Evolutionary conservation across 2,329 filamentous ascomycete genomes (phyloP).

Genomic region (Epichloe coenophiala): DNA sequence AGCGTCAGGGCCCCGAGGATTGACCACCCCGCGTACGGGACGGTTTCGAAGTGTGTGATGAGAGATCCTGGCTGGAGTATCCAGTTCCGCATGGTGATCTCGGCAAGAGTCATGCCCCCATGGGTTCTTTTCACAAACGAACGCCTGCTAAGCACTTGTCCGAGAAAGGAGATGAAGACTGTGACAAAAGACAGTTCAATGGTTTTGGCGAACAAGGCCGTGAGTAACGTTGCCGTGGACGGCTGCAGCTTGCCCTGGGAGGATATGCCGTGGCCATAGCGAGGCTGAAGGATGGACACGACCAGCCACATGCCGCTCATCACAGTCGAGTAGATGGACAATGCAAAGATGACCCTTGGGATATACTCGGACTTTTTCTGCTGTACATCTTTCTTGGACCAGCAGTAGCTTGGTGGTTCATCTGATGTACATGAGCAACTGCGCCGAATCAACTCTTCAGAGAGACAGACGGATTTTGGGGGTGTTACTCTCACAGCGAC

Average conservation of each 20-base stretch:
- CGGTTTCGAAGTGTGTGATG: conserved; percentile 52
- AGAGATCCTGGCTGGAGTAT: conserved; percentile 59
- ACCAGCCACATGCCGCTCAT: conserved; percentile 54
- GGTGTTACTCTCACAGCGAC: not conserved
- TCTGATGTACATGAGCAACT: conserved; percentile 1
- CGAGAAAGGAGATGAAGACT: conserved; percentile 60
- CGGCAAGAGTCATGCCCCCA: conserved; percentile 62
- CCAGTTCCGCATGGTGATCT: conserved; percentile 69
- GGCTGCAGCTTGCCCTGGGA: conserved; percentile 40
- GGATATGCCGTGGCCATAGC: conserved; percentile 46
- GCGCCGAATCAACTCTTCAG: no score
- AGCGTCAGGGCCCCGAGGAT: conserved; percentile 52
- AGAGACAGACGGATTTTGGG: no score
- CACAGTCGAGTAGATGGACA: conserved; percentile 49
- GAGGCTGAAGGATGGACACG: conserved; percentile 46
- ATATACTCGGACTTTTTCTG: conserved; percentile 31
- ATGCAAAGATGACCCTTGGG: conserved; percentile 28
- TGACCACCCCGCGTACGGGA: conserved; percentile 50
- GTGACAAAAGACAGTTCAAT: conserved; percentile 71
- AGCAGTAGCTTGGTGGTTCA: conserved; percentile 20
- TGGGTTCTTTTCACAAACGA: conserved; percentile 45
- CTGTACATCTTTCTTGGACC: conserved; percentile 19
- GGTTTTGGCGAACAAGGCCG: conserved; percentile 58
- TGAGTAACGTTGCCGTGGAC: conserved; percentile 52
- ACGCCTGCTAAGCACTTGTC: conserved; percentile 59